Percentiles rank a stretch among this genome's conserved stretches.
These are phyloP conservation scores for Diversispora epigaea DNA, from an alignment of 192 early-diverging fungal species.

Conservation along the genomic window DNA sequence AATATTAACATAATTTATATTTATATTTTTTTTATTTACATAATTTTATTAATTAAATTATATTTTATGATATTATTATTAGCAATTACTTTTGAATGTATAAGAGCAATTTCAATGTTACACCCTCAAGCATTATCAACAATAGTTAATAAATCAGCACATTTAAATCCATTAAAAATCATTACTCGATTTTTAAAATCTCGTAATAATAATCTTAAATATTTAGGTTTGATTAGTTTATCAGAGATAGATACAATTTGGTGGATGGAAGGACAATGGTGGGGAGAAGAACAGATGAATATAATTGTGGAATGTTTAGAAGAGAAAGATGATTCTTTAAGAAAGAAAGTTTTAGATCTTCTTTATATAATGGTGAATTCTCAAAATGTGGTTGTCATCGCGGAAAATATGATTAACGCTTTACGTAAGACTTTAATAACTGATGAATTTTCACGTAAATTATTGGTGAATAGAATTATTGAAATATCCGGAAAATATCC, in stretches of 20 bases:
- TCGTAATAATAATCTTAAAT: slow-evolving; percentile 52
- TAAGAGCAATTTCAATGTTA: slow-evolving; percentile 17
- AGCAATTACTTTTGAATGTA: slow-evolving; percentile 44
- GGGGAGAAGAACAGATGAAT: slow-evolving; percentile 30
- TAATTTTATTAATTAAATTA: not conserved
- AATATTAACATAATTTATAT: too few relatives aligned
- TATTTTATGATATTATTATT: not conserved
- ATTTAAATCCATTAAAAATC: slow-evolving; percentile 37
- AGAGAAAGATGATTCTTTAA: slow-evolving; percentile 30
- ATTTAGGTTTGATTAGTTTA: slow-evolving; percentile 47
- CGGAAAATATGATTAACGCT: slow-evolving; percentile 20
- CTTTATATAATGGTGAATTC: slow-evolving; percentile 29
- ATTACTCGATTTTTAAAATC: slow-evolving; percentile 46
- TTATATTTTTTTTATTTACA: slow-evolving; percentile 1
- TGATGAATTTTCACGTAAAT: slow-evolving; percentile 11
- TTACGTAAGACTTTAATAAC: slow-evolving; percentile 1
- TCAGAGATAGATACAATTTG: slow-evolving; percentile 37
- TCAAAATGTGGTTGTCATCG: slow-evolving; percentile 20
- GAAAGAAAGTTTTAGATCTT: slow-evolving; percentile 26
- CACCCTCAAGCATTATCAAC: slow-evolving; percentile 13
- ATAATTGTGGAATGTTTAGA: slow-evolving; percentile 30
- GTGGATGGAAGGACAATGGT: slow-evolving; percentile 30
- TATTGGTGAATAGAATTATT: slow-evolving; percentile 19
- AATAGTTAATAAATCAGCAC: slow-evolving; percentile 1
- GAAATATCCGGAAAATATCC: slow-evolving; percentile 28